Evolutionary conservation across 805 yeast genomes (phyloP).

Genomic region (Torulaspora maleeae): DNA sequence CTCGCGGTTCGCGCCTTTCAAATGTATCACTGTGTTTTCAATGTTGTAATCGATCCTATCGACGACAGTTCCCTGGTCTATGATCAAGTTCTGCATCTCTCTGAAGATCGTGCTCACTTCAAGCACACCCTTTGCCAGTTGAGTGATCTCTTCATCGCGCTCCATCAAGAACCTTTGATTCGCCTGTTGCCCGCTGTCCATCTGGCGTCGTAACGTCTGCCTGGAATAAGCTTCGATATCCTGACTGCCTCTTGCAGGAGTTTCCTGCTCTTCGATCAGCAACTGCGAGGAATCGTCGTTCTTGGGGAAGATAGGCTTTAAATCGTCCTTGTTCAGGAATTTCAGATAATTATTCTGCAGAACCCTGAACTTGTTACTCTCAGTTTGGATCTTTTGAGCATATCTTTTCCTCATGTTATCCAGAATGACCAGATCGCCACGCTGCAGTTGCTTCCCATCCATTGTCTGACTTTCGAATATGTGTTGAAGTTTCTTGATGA

Average conservation of each 20-base stretch:
- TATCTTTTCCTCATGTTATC: slow-evolving; percentile 78
- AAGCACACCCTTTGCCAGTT: slow-evolving; percentile 87
- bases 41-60: slow-evolving; percentile 93
- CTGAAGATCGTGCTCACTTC: slow-evolving; percentile 91
- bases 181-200: slow-evolving; percentile 21
- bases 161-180: slow-evolving; percentile 38
- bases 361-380: slow-evolving; percentile 73
- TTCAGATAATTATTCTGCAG: slow-evolving; percentile 86
- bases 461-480: slow-evolving; percentile 38
- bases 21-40: slow-evolving; percentile 69
- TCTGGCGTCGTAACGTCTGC: slow-evolving; percentile 30
- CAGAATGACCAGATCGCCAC: slow-evolving; percentile 57
- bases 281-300: slow-evolving; percentile 23
- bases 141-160: slow-evolving; percentile 84
- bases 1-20: slow-evolving; percentile 74
- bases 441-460: slow-evolving; percentile 34
- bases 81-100: slow-evolving; percentile 85
- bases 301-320: slow-evolving; percentile 41
- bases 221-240: slow-evolving; percentile 40
- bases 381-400: slow-evolving; percentile 78
- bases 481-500: slow-evolving; percentile 61
- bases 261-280: slow-evolving; percentile 34
- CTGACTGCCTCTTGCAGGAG: slow-evolving; percentile 28
- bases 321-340: slow-evolving; percentile 76
- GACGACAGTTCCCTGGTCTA: slow-evolving; percentile 91